Evolutionary conservation across 2,329 filamentous ascomycete species (phyloP), one percentile per base, ranked within the genome.

Genomic region (Colletotrichum sp.): DNA sequence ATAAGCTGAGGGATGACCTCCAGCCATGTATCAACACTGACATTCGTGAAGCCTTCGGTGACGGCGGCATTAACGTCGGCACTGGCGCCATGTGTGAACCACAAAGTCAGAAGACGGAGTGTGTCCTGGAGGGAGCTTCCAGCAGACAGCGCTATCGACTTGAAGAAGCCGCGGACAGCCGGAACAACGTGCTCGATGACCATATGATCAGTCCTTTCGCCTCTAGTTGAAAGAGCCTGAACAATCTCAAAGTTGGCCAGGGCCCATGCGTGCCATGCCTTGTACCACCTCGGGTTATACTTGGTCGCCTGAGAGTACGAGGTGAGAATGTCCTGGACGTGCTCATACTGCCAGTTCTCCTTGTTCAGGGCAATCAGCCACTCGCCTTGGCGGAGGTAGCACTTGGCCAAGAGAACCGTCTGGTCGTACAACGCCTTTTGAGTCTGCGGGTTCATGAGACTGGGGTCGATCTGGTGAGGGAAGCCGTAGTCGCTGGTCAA

Each of bases 191-290:
- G 95, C 77, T 96, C 94, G 71, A 94, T 90, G 30, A 98, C 89
- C 80, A 95, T 91, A 52, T 93, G 91, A 73, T 94, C 94, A 52
- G 92, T 78, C 4, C 78, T 59, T 86, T 78, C 75, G 79, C 81
- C 83, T 72, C 92, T 90, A 26, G 94, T 90, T 10, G 93, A 92
- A 73, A 97, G 88, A 1, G 94, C 92, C 80, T 97, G 98, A 49
- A 99, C 96, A 73, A 99, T 97, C 85, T 99, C 96, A 81, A 99
- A 99, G 85, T 99, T 99, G 70, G 97, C 96, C 78, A 99, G 86
- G 13, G 97, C 98, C 96, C 97, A 99, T 0, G 97, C 95, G 85
- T 99, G 97, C 97, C 97, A 99, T 9, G 98, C 97, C 86, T 99
- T 99, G 88, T 99, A 99, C 92, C 96, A 99, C 77, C 94, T 93